Conservation (phyloP, 352 stramenopile genomes). For the Phytopythium litorale region DNA sequence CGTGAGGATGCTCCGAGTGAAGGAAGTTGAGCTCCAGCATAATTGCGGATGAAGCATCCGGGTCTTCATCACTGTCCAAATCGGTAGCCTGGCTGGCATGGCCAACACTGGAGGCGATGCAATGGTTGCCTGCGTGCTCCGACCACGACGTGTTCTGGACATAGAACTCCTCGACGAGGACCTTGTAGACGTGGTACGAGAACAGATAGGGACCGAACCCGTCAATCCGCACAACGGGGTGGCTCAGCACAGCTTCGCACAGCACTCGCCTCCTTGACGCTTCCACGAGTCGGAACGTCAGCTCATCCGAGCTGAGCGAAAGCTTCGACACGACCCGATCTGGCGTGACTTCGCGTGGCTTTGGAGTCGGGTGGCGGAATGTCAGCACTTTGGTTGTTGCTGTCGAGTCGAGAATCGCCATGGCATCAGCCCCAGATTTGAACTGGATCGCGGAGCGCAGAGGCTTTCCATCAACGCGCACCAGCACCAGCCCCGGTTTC, state of each 20-base stretch:
- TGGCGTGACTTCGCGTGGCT: constrained; percentile 52
- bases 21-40: constrained; percentile 67
- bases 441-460: constrained; percentile 44
- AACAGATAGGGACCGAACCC: constrained; percentile 80
- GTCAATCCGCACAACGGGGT: constrained; percentile 48
- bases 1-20: constrained; percentile 60
- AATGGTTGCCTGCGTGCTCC: constrained; percentile 39
- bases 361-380: constrained; percentile 71
- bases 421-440: constrained; percentile 49
- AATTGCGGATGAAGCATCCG: constrained; percentile 22
- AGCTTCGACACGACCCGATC: constrained; percentile 43
- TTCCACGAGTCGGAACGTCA: constrained; percentile 72
- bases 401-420: constrained; percentile 53
- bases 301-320: constrained; percentile 45
- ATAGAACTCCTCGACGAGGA: constrained; percentile 68
- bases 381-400: constrained; percentile 54
- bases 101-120: constrained; percentile 71
- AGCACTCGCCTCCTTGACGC: constrained; percentile 58
- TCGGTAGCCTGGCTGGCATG: constrained; percentile 10
- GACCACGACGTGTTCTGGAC: constrained; percentile 61
- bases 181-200: constrained; percentile 74
- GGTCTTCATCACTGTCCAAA: constrained; percentile 6
- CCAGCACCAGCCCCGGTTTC: constrained; percentile 65
- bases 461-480: constrained; percentile 66
- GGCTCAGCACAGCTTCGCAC: constrained; percentile 47